phyloP scores from a whole-genome alignment of 768 basidiomycete species.

The Suillus decipiens region DNA sequence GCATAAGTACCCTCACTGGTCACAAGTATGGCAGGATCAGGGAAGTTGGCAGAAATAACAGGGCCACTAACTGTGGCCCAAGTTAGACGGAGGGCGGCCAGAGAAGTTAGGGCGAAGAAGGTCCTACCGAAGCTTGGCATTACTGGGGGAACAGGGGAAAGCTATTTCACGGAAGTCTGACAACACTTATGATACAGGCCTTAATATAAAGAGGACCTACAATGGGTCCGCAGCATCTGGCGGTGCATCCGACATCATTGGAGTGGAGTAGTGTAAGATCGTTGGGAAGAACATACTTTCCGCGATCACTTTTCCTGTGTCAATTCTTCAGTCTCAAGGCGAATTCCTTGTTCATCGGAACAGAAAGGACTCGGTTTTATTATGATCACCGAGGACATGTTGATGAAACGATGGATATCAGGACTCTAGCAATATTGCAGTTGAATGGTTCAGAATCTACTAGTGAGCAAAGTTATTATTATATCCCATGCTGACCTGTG shows the following conservation, averaged over 20 bases:
- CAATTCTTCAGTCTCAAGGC: not conserved
- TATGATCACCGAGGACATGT: not conserved
- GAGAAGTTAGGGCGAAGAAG: not conserved
- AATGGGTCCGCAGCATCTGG: not conserved
- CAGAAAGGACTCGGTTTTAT: not conserved
- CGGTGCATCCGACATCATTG: not conserved
- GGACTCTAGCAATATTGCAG: not conserved
- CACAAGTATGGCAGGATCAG: conserved; percentile 23
- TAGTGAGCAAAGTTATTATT: not conserved
- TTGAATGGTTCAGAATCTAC: not conserved
- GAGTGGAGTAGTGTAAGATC: not conserved
- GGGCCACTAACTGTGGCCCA: conserved; percentile 17
- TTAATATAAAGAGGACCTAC: not conserved
- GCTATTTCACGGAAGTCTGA: not conserved
- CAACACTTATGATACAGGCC: not conserved
- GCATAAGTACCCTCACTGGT: conserved; percentile 18
- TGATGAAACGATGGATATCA: not conserved
- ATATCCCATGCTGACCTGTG: not conserved
- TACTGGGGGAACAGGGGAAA: not conserved
- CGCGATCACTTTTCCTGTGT: not conserved
- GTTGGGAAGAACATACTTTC: not conserved
- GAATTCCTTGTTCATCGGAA: not conserved
- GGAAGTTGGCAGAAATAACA: conserved; percentile 25
- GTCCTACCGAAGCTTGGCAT: not conserved
- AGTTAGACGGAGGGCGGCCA: conserved; percentile 1